Base-by-base conservation (phyloP, 208 protist species). In the Trypanosoma caninum region DNA sequence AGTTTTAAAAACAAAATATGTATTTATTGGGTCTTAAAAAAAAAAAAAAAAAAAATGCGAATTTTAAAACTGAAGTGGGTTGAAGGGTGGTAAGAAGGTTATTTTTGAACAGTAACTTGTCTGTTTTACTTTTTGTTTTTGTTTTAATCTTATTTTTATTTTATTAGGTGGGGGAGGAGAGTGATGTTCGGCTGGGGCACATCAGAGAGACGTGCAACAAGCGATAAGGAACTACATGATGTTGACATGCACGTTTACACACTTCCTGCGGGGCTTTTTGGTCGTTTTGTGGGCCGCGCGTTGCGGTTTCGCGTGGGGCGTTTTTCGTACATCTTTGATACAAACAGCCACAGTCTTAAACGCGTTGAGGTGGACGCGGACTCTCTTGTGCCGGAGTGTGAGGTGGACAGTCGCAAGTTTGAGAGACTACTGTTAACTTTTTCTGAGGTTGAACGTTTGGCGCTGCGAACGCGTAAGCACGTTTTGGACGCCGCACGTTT, bases 181-280 rank as follows among this genome's bases (percentile, higher is more conserved):
- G 9, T 45, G 9, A 60, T 58, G 52, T n/a, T 61, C 13, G 14
- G 28, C 4, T 71, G 65, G 65, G 41, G 47, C 2, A 5, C 44
- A 5, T n/a, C 23, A 18, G 65, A 71, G 40, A 35, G 40, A 37
- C 50, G 52, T 6, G 38, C 64, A 5, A 65, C 35, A 18, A 71
- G 33, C 52, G 42, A 64, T 25, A 63, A 45, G 38, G 89, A 90
- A 69, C 69, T 95, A 44, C 51, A 64, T 10, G 74, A 82, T 20
- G 76, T 95, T 10, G 71, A 88, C 53, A 92, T 95, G 85, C 85
- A 82, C 55, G 85, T 95, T 14, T 92, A 91, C 72, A 84, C 85
- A 20, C 35, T 68, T 14, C 85, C 89, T 4, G 74, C 72, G 1
- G 89, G 89, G 7, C 56, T 91, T 22, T 44, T 95, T 0, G 89